phyloP scores from a whole-genome alignment of 1,284 basidiomycete genomes.

The Rhodotorula glutinis region DNA sequence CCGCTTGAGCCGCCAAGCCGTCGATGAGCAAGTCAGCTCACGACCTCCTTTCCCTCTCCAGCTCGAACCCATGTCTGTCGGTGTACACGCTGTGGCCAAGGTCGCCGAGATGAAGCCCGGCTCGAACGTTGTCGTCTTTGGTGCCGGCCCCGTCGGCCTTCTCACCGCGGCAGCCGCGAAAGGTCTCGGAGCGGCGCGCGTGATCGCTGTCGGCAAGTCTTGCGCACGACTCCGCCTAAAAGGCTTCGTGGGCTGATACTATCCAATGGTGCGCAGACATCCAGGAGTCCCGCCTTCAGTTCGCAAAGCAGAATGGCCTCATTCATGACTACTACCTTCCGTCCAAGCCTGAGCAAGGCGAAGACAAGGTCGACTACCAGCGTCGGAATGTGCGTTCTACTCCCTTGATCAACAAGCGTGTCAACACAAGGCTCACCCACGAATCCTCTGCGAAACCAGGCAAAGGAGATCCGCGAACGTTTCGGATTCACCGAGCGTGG shows the following conservation, averaged over 20 bases:
- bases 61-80: slow-evolving; percentile 94
- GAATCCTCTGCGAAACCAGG: too few species aligned
- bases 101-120: slow-evolving; percentile 63
- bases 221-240: too few species aligned
- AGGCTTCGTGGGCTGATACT: too few species aligned
- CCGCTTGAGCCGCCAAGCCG: neutral
- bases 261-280: slow-evolving; percentile 71
- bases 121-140: slow-evolving; percentile 62
- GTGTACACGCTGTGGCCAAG: slow-evolving; percentile 78
- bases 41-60: slow-evolving; percentile 50
- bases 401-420: too few species aligned
- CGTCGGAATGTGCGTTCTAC: slow-evolving; percentile 41
- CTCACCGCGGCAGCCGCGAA: slow-evolving; percentile 76
- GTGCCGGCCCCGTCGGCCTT: slow-evolving; percentile 84
- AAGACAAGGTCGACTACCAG: slow-evolving; percentile 66
- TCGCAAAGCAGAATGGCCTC: slow-evolving; percentile 75
- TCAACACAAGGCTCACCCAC: too few species aligned
- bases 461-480: slow-evolving; percentile 50
- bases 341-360: slow-evolving; percentile 58
- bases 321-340: slow-evolving; percentile 79
- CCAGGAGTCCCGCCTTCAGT: slow-evolving; percentile 72
- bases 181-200: slow-evolving; percentile 70
- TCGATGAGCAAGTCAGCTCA: neutral
- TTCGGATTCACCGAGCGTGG: slow-evolving; percentile 53
- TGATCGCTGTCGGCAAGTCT: slow-evolving; percentile 65